A percentile compares a stretch with the other conserved stretches of the same genome.
These are phyloP conservation scores for Arachis stenosperma DNA, from an alignment of 306 rosid genomes.

Conservation along the genomic window DNA sequence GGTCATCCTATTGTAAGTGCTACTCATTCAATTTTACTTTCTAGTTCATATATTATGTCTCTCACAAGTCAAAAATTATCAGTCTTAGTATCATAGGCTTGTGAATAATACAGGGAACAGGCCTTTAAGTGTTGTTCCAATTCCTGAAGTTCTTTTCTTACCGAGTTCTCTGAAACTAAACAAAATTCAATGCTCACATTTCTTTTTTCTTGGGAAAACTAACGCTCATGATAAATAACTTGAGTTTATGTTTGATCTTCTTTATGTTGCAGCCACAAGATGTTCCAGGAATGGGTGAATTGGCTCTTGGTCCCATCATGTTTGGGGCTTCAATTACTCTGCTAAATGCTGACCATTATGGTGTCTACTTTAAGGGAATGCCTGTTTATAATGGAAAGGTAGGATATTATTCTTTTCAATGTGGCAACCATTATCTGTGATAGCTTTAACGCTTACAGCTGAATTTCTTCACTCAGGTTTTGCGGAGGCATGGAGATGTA, in stretches of 20 bases:
- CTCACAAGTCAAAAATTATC: constrained; percentile 5
- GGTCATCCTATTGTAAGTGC: constrained; percentile 77
- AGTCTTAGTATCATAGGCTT: background rate
- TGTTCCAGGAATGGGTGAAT: constrained; percentile 90
- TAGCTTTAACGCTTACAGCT: constrained; percentile 18
- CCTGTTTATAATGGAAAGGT: constrained; percentile 85
- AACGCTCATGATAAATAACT: background rate
- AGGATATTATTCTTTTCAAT: constrained; percentile 34
- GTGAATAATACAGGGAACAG: constrained; percentile 10
- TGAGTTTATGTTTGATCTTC: constrained; percentile 18
- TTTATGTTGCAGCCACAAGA: constrained; percentile 59
- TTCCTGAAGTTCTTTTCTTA: background rate
- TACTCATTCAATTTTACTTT: constrained; percentile 33
- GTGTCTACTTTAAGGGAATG: constrained; percentile 89
- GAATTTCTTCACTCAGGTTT: constrained; percentile 55
- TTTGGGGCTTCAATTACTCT: constrained; percentile 80
- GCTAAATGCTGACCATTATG: constrained; percentile 87
- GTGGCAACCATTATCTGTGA: background rate
- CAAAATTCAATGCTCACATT: background rate
- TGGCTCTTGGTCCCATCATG: constrained; percentile 84
- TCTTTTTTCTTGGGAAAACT: constrained; percentile 24
- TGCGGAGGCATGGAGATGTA: constrained; percentile 94
- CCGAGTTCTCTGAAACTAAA: background rate
- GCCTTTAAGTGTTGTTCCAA: constrained; percentile 4
- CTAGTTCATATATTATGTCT: constrained; percentile 10